phyloP scores from a whole-genome alignment of 2,329 filamentous ascomycete species.

The Claviceps monticola region DNA sequence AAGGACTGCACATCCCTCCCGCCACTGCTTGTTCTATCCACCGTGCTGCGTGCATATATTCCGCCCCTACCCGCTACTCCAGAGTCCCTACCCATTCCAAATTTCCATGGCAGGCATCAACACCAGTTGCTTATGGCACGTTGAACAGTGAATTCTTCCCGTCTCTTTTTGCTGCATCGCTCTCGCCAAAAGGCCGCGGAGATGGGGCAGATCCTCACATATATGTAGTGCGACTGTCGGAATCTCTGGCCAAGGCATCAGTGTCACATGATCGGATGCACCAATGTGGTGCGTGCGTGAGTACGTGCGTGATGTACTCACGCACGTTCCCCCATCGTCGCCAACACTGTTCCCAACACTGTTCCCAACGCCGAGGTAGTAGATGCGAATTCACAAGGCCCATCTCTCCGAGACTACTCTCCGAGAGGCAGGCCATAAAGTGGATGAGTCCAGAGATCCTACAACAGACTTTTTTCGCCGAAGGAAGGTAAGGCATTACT shows the following conservation, averaged over 20 bases:
- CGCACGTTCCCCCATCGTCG: neutral
- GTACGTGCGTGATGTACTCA: too few relatives aligned
- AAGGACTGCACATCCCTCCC: slow-evolving; percentile 11
- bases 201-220: slow-evolving; percentile 25
- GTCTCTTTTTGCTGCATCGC: slow-evolving; percentile 27
- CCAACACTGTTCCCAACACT: neutral
- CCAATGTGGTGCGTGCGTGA: too few relatives aligned
- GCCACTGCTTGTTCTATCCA: slow-evolving; percentile 4
- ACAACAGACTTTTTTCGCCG: neutral
- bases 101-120: slow-evolving; percentile 28
- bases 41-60: slow-evolving; percentile 14
- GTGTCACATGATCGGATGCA: too few relatives aligned
- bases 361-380: neutral
- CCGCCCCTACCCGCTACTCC: slow-evolving; percentile 37
- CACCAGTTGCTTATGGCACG: slow-evolving; percentile 30
- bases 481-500: too few relatives aligned
- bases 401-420: too few relatives aligned
- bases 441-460: too few relatives aligned
- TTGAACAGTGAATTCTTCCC: slow-evolving; percentile 37
- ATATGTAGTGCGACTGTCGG: slow-evolving; percentile 30
- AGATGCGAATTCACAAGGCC: neutral
- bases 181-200: slow-evolving; percentile 26
- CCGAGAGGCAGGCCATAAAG: too few relatives aligned
- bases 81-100: slow-evolving; percentile 39
- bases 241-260: too few relatives aligned